Conservation (phyloP, 2,329 filamentous ascomycete genomes). For the Coniella lustricola region DNA sequence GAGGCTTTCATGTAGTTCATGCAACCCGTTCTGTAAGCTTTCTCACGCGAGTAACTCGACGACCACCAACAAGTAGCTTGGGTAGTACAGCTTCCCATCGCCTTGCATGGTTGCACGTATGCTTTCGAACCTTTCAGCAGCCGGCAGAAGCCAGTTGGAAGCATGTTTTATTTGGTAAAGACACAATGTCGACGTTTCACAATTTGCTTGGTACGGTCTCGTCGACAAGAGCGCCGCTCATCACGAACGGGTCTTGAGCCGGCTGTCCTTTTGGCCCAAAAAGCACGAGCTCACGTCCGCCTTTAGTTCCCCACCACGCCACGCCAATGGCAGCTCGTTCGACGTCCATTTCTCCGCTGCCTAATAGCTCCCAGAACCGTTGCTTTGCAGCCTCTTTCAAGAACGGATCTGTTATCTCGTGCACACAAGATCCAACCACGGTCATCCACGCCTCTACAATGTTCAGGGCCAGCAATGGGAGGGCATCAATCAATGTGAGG, state of each 20-base stretch:
- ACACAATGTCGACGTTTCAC: slow-evolving; percentile 18
- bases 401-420: slow-evolving; percentile 50
- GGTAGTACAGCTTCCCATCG: neutral
- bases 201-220: slow-evolving; percentile 29
- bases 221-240: slow-evolving; percentile 46
- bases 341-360: slow-evolving; percentile 80
- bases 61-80: neutral
- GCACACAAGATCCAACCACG: slow-evolving; percentile 60
- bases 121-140: neutral
- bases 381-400: slow-evolving; percentile 61
- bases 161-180: too few species aligned
- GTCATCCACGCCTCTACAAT: slow-evolving; percentile 77
- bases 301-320: slow-evolving; percentile 71
- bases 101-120: neutral
- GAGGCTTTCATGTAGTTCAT: too few species aligned
- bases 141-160: too few species aligned
- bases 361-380: slow-evolving; percentile 73
- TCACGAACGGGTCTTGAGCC: slow-evolving; percentile 31
- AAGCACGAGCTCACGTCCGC: slow-evolving; percentile 46
- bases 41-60: too few species aligned
- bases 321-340: slow-evolving; percentile 73
- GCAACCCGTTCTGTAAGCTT: too few species aligned
- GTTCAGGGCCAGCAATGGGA: slow-evolving; percentile 64
- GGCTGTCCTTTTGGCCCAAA: slow-evolving; percentile 21
- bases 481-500: slow-evolving; percentile 69